phyloP scores from a whole-genome alignment of 768 basidiomycete genomes.

The Sistotremastrum suecicum region DNA sequence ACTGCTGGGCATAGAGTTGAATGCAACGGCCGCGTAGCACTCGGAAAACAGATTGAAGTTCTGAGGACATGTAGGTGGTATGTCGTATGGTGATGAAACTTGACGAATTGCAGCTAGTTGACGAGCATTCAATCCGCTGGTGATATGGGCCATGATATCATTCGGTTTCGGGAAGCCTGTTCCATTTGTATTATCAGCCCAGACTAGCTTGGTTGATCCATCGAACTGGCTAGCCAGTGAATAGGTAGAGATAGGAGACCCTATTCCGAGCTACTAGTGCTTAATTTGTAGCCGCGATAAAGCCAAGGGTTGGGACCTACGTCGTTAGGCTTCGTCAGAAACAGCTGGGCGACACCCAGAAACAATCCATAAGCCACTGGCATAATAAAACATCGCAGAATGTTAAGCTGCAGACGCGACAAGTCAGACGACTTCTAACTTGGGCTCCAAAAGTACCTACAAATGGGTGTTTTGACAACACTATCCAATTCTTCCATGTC shows the following conservation, averaged over 20 bases:
- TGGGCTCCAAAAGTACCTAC: slow-evolving; percentile 23
- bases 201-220: slow-evolving; percentile 37
- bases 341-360: slow-evolving; percentile 46
- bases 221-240: slow-evolving; percentile 36
- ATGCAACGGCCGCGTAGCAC: slow-evolving; percentile 56
- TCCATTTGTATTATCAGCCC: slow-evolving; percentile 56
- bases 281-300: background rate
- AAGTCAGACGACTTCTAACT: slow-evolving; percentile 1
- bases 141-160: slow-evolving; percentile 48
- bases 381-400: slow-evolving; percentile 45
- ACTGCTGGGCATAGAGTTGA: slow-evolving; percentile 38
- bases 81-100: slow-evolving; percentile 31
- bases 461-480: slow-evolving; percentile 49
- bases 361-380: slow-evolving; percentile 58
- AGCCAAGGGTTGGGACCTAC: slow-evolving; percentile 21
- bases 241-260: slow-evolving; percentile 35
- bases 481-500: slow-evolving; percentile 64
- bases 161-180: slow-evolving; percentile 37
- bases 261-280: slow-evolving; percentile 27
- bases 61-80: slow-evolving; percentile 47
- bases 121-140: slow-evolving; percentile 29
- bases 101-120: slow-evolving; percentile 38
- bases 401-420: slow-evolving; percentile 35
- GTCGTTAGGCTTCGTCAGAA: slow-evolving; percentile 45
- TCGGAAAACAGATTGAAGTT: slow-evolving; percentile 59